Evolutionary conservation across 495 filamentous ascomycete species (phyloP).

Genomic region (Penicillium paxilli): DNA sequence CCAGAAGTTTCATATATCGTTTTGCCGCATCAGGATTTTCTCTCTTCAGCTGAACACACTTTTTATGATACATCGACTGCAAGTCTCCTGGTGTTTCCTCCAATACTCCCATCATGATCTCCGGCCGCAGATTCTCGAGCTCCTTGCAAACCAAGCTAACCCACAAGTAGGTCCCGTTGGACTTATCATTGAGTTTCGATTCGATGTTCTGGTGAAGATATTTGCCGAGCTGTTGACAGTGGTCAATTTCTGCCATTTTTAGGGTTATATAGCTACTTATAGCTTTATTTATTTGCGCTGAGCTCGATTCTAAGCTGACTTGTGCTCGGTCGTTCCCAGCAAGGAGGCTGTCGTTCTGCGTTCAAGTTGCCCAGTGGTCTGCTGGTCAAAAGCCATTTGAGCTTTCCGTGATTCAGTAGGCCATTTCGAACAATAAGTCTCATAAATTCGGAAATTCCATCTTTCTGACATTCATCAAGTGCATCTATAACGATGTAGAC

Average conservation of each 20-base stretch:
- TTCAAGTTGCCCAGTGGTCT: conserved; percentile 15
- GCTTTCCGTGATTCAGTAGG: conserved; percentile 4
- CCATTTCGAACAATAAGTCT: conserved; percentile 24
- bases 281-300: too few species aligned
- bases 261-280: conserved; percentile 28
- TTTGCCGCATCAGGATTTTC: conserved; percentile 2
- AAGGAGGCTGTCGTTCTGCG: conserved; percentile 19
- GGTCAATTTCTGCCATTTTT: conserved; percentile 23
- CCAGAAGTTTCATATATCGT: background rate
- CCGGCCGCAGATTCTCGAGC: conserved; percentile 4
- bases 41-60: too few species aligned
- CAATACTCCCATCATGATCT: conserved; percentile 2
- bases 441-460: conserved; percentile 31
- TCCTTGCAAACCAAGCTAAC: conserved; percentile 27
- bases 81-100: conserved; percentile 7
- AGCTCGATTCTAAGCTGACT: conserved; percentile 12
- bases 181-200: conserved; percentile 20
- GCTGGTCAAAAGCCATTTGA: conserved; percentile 32
- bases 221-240: background rate
- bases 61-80: conserved; percentile 9
- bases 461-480: conserved; percentile 19
- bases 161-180: conserved; percentile 33
- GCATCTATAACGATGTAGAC: conserved; percentile 18
- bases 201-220: background rate
- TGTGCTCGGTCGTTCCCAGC: conserved; percentile 10